phyloP scores from a whole-genome alignment of 202 grass and related monocot species.

The Dendrocalamus latiflorus region DNA sequence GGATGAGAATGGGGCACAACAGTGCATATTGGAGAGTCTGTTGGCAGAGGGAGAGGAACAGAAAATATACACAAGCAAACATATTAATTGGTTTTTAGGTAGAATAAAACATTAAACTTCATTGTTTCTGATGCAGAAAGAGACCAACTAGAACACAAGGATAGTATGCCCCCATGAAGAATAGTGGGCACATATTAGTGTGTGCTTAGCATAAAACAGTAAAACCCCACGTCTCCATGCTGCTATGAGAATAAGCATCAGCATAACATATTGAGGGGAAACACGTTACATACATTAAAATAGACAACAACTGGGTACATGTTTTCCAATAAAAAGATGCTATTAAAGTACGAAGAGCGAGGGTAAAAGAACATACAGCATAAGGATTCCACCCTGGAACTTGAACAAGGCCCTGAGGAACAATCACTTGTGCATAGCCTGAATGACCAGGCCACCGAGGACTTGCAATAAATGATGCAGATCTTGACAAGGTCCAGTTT shows the following conservation, averaged over 20 bases:
- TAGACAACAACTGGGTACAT: background rate
- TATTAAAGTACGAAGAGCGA: background rate
- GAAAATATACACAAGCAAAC: background rate
- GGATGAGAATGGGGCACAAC: background rate
- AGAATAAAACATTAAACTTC: background rate
- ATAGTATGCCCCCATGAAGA: background rate
- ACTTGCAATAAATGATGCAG: slow-evolving; percentile 76
- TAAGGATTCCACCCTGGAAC: slow-evolving; percentile 82
- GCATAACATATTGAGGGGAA: background rate
- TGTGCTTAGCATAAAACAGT: background rate
- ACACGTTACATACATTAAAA: background rate
- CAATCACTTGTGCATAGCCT: slow-evolving; percentile 83
- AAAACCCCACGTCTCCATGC: background rate
- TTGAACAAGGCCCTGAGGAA: slow-evolving; percentile 87
- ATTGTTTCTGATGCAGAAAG: slow-evolving; percentile 5
- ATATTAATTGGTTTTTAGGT: background rate
- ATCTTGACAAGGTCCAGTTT: slow-evolving; percentile 63
- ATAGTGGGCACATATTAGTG: background rate
- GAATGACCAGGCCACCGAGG: slow-evolving; percentile 90
- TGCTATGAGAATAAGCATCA: background rate
- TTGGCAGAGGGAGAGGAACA: background rate
- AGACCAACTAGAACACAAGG: slow-evolving; percentile 6
- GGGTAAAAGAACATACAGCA: slow-evolving; percentile 49
- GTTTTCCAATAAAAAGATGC: background rate
- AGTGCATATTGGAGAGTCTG: background rate